Base-by-base conservation (phyloP, 108 stramenopile species). In the Cyclostephanos tholiformis region DNA sequence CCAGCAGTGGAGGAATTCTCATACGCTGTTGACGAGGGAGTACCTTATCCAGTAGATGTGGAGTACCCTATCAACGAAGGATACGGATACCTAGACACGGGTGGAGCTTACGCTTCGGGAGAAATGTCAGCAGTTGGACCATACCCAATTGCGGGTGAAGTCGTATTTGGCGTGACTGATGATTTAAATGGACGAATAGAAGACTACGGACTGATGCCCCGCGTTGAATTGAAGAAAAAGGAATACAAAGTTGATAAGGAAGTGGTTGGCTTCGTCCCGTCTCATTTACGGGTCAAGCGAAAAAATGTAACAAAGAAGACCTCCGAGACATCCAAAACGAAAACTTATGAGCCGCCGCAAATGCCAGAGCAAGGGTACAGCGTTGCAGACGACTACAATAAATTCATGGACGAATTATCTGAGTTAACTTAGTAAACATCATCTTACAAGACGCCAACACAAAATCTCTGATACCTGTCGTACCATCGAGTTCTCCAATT, bases 401-500 rank as follows among this genome's bases (percentile, higher is more conserved):
- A 83, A 51, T 87, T 87, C 26, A 76, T 73, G 77, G 64, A 73
- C 9, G 69, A 78, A 78, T 67, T 78, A 25, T 51, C 75, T 36
- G 61, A 61, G 10, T 26, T 79, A 23, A 72, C 74, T 26, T 71
- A 71, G 41, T 10, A 20, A 19, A 62, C 4, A 16, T 49, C 58
- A 65, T 14, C 30, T 67, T 84, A 94, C 71, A 91, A 63, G 0
- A 98, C 97, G 19, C 98, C 98, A 30, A 95, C 92, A 74, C 95
- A 97, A 63, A 89, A 90, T 35, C 94, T 66, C 74, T 99, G 97
- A 74, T 97, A 99, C 50, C 90, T 82, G 73, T 99, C 99, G 79
- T 99, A 99, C 79, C 83, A 96, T n/a, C 85, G 74, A 6, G 97
- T 97, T 23, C 95, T 74, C 97, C 97, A 99, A 88, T 97, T 96